phyloP scores from a whole-genome alignment of 2,329 filamentous ascomycete genomes.

The Coleophoma cylindrospora region DNA sequence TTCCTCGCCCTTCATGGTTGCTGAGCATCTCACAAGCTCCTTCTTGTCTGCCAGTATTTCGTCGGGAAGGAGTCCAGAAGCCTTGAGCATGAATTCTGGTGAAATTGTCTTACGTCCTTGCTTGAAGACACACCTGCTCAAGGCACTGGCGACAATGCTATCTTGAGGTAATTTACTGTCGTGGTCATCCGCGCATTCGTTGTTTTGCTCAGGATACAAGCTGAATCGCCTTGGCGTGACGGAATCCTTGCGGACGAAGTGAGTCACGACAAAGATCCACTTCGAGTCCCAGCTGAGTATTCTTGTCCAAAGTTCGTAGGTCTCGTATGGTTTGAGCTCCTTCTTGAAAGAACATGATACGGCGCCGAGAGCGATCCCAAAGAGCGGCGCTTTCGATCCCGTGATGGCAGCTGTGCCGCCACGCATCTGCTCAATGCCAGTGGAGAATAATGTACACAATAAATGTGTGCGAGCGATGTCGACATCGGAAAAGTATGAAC shows the following conservation, averaged over 20 bases:
- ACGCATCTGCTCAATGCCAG: slow-evolving; percentile 27
- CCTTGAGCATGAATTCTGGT: slow-evolving; percentile 55
- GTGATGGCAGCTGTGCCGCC: slow-evolving; percentile 26
- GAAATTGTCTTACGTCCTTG: slow-evolving; percentile 59
- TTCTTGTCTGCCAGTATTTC: slow-evolving; percentile 1
- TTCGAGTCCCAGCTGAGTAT: slow-evolving; percentile 52
- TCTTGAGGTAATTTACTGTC: slow-evolving; percentile 4
- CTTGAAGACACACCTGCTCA: slow-evolving; percentile 57
- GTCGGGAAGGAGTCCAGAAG: slow-evolving; percentile 55
- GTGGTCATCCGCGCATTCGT: neutral
- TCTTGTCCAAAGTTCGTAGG: slow-evolving; percentile 45
- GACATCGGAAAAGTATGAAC: slow-evolving; percentile 65
- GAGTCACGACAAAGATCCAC: slow-evolving; percentile 50
- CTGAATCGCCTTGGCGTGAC: slow-evolving; percentile 27
- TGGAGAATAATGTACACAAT: slow-evolving; percentile 43
- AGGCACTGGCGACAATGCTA: slow-evolving; percentile 35
- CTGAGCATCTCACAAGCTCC: neutral
- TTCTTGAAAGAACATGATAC: slow-evolving; percentile 48
- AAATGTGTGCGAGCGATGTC: slow-evolving; percentile 64
- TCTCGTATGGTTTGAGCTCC: slow-evolving; percentile 47
- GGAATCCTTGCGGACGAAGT: slow-evolving; percentile 39
- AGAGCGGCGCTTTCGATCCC: slow-evolving; percentile 22
- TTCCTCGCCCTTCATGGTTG: neutral
- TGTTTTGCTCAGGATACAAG: slow-evolving; percentile 27
- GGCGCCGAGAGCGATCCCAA: slow-evolving; percentile 41